phyloP scores from a whole-genome alignment of 2,329 filamentous ascomycete species.

The Beauveria asiatica region DNA sequence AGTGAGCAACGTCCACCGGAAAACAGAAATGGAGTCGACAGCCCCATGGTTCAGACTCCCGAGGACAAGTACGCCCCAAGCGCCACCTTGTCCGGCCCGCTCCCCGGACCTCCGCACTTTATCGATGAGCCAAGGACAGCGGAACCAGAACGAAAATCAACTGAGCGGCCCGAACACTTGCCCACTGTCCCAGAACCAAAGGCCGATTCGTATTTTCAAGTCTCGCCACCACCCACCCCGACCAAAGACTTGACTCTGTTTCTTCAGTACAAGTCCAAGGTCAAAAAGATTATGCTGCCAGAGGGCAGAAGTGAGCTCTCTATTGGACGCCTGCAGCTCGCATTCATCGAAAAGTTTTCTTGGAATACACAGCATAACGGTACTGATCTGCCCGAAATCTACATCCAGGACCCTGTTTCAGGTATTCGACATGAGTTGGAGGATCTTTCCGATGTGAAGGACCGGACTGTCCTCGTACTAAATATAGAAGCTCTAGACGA shows the following conservation, averaged over 20 bases:
- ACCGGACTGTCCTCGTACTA: conserved; percentile 86
- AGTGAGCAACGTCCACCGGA: conserved; percentile 45
- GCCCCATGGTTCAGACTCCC: conserved; percentile 42
- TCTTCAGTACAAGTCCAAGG: conserved; percentile 90
- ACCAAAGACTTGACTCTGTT: conserved; percentile 90
- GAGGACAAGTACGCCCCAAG: conserved; percentile 55
- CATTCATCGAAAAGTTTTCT: conserved; percentile 98
- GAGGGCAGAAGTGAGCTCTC: conserved; percentile 80
- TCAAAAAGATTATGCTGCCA: conserved; percentile 87
- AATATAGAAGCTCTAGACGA: conserved; percentile 92
- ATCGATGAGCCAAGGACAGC: neutral
- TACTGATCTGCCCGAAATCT: conserved; percentile 87
- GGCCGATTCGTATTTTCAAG: conserved; percentile 45
- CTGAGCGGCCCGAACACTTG: neutral
- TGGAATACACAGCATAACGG: conserved; percentile 98
- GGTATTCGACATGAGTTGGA: conserved; percentile 96
- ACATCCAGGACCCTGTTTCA: conserved; percentile 92
- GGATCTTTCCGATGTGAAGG: conserved; percentile 86
- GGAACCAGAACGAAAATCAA: conserved; percentile 9
- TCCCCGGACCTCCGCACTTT: conserved; percentile 33
- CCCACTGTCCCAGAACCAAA: conserved; percentile 34
- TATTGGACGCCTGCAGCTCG: conserved; percentile 80
- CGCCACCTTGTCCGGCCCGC: conserved; percentile 51
- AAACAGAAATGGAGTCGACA: conserved; percentile 11
- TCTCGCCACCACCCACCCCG: conserved; percentile 53